Base-by-base conservation (phyloP, 1,284 basidiomycete species). In the Phlebopus sp. region DNA sequence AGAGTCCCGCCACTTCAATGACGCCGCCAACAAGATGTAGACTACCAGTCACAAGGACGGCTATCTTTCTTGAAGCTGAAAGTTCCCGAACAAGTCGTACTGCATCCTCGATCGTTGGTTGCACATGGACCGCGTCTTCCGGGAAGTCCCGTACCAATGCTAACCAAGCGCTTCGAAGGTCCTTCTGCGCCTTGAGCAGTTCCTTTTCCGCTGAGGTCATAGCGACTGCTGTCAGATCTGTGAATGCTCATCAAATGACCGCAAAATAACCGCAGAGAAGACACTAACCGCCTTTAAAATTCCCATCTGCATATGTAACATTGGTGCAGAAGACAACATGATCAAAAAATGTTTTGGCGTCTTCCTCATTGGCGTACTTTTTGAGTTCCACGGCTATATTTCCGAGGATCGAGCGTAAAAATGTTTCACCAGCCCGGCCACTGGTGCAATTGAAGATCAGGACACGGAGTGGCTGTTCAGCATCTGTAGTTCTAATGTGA, bases 381-480 rank as follows among this genome's bases (percentile, higher is more conserved):
- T 71, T 58, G 30, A 86, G 69, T 49, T 77, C 81, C 4, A 62
- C 57, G n/a, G 68, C 67, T 25, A 74, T 71, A 34, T 71, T 75
- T 2, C 69, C 63, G 29, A 83, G 66, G 9, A 97, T 75, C 0
- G 80, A 70, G 3, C 69, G 69, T 15, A 99, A 73, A 62, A 99
- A 86, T 0, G 74, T 70, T 39, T 77, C 68, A 2, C 89, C 93
- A 5, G 90, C 89, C 27, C 97, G 84, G 6, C 93, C 96, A 46
- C 80, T 86, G 2, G 96, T 97, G 71, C 94, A 98, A 69, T 99
- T 99, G 75, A 99, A 99, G 30, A 99, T 79, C 38, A 99, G 74
- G 2, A 90, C 70, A 30, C 90, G 80, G 11, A 63, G 66, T 32
- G 69, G 66, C 6, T 57, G 52, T 17, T 43, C 53, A 30, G 27